A percentile compares a stretch with the other conserved stretches of the same genome.
These are phyloP conservation scores for Mycena haematopus DNA, from an alignment of 768 basidiomycete species.

Conservation along the genomic window DNA sequence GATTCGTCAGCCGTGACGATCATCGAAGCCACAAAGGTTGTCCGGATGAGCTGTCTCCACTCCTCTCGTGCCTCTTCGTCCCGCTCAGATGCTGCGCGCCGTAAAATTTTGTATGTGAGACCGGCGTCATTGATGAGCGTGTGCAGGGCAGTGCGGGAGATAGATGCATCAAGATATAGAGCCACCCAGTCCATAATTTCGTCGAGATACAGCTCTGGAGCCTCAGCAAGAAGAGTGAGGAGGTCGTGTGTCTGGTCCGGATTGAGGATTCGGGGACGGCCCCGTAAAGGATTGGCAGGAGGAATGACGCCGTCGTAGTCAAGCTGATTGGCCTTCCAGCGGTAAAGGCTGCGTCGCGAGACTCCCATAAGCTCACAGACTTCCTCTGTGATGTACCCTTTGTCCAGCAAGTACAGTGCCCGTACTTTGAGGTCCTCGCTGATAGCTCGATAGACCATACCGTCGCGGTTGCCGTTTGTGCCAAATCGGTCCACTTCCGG, in stretches of 20 bases:
- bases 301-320: constrained; percentile 20
- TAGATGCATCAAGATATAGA: constrained; percentile 23
- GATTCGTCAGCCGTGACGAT: constrained; percentile 12
- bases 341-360: constrained; percentile 13
- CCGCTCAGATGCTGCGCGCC: constrained; percentile 31
- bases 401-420: constrained; percentile 26
- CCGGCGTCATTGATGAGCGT: constrained; percentile 29
- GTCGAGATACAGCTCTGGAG: constrained; percentile 33
- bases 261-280: constrained; percentile 28
- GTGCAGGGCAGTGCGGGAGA: constrained; percentile 29
- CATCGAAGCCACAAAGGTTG: constrained; percentile 19
- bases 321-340: constrained; percentile 20
- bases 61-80: constrained; percentile 28
- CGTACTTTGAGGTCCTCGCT: constrained; percentile 29
- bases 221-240: constrained; percentile 17
- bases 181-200: constrained; percentile 34
- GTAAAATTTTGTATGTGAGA: constrained; percentile 33
- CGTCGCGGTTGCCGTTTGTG: too few species aligned
- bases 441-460: constrained; percentile 24
- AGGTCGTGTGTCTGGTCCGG: constrained; percentile 24
- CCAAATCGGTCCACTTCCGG: too few species aligned
- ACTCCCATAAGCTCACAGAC: constrained; percentile 27
- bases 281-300: constrained; percentile 16
- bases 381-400: constrained; percentile 25
- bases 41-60: constrained; percentile 25